A percentile compares a stretch with the other conserved stretches of the same genome.
phyloP scores from a whole-genome alignment of 140 eudicot genomes.

The Ambrosia hybrid region DNA sequence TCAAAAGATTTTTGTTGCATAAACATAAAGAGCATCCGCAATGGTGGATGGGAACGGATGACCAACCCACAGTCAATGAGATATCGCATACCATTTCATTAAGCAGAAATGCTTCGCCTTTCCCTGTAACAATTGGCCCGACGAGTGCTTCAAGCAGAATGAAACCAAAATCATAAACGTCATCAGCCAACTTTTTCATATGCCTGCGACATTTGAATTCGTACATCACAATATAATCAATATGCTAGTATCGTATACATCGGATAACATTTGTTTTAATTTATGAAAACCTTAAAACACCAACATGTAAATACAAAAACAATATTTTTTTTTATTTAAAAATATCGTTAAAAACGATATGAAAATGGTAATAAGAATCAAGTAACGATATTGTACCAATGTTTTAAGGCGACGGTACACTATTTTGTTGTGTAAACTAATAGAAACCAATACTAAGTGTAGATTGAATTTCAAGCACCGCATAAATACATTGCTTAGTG shows the following conservation, averaged over 20 bases:
- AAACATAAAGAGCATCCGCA: background rate
- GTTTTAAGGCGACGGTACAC: background rate
- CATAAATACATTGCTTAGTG: too few relatives aligned
- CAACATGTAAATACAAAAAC: background rate
- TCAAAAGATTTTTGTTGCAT: slow-evolving; percentile 74
- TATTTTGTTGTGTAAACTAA: too few relatives aligned
- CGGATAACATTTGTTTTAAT: background rate
- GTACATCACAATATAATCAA: background rate
- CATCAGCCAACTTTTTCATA: slow-evolving; percentile 68
- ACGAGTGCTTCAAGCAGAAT: slow-evolving; percentile 83
- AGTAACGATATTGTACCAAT: background rate
- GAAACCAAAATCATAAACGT: slow-evolving; percentile 88
- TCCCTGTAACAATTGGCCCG: slow-evolving; percentile 73
- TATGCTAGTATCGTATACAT: background rate
- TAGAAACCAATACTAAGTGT: too few relatives aligned
- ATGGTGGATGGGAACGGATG: too few relatives aligned
- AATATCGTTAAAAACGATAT: background rate
- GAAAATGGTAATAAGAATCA: background rate
- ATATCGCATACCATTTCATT: slow-evolving; percentile 73
- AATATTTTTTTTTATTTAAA: too few relatives aligned
- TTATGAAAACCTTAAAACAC: background rate
- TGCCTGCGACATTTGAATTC: slow-evolving; percentile 47
- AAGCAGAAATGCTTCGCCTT: slow-evolving; percentile 72
- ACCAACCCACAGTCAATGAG: background rate
- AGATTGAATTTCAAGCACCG: too few relatives aligned